Conservation (phyloP, 2,329 filamentous ascomycete species). For the Cladosporium cucumerinum region DNA sequence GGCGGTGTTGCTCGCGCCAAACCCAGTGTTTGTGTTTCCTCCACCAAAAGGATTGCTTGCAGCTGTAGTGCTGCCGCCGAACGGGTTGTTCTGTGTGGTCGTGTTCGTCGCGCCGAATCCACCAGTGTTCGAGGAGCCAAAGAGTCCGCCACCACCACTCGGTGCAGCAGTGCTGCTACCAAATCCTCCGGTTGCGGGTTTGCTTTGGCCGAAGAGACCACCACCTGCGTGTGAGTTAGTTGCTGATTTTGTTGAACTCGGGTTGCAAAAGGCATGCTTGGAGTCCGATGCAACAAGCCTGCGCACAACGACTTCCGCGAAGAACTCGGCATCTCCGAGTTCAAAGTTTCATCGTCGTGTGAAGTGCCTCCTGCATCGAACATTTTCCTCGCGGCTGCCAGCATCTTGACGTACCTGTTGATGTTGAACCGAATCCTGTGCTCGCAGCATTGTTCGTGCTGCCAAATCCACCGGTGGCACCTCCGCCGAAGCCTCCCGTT, state of each 20-base stretch:
- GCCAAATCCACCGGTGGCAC: conserved; percentile 39
- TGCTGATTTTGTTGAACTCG: neutral
- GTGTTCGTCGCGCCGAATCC: conserved; percentile 32
- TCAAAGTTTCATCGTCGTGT: neutral
- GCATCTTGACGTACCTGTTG: conserved; percentile 11
- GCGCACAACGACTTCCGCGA: neutral
- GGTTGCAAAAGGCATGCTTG: neutral
- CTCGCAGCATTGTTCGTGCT: conserved; percentile 21
- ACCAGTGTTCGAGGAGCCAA: conserved; percentile 24
- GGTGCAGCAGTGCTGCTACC: conserved; percentile 31
- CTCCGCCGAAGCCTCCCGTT: conserved; percentile 44
- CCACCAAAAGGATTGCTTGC: conserved; percentile 27
- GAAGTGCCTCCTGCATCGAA: neutral
- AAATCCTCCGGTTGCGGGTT: conserved; percentile 34
- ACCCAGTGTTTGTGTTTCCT: conserved; percentile 38
- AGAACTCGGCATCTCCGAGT: neutral
- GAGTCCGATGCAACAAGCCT: neutral
- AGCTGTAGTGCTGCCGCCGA: conserved; percentile 36
- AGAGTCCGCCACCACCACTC: conserved; percentile 26
- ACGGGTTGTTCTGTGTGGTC: conserved; percentile 27
- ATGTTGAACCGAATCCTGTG: conserved; percentile 38
- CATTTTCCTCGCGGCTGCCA: neutral
- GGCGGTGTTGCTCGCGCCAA: conserved; percentile 42
- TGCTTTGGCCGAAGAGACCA: conserved; percentile 38
- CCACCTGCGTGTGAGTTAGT: conserved; percentile 33